phyloP scores from a whole-genome alignment of 768 basidiomycete genomes.

The Mrakia gelida region DNA sequence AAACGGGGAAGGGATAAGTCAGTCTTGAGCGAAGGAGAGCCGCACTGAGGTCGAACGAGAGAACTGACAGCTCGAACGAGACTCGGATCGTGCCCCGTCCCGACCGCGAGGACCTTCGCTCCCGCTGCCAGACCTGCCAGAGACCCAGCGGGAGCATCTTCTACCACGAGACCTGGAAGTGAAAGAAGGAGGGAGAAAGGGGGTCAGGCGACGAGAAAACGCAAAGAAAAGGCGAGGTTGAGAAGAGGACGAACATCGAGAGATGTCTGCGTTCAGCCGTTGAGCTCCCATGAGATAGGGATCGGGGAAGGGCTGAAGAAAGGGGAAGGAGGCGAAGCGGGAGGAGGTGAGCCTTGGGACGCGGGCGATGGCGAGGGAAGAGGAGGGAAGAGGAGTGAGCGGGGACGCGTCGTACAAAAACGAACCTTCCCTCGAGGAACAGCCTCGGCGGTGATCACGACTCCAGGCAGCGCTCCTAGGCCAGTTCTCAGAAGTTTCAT shows the following conservation, averaged over 20 bases:
- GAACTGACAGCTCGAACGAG: slow-evolving; percentile 8
- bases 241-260: not conserved
- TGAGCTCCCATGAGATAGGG: slow-evolving; percentile 28
- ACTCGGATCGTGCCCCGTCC: slow-evolving; percentile 60
- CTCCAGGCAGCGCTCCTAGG: slow-evolving; percentile 13
- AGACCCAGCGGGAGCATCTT: slow-evolving; percentile 83
- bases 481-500: not conserved
- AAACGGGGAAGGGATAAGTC: not conserved
- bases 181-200: too few species aligned
- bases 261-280: slow-evolving; percentile 3
- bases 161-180: slow-evolving; percentile 69
- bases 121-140: slow-evolving; percentile 70
- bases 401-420: too few species aligned
- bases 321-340: not conserved
- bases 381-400: not conserved
- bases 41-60: too few species aligned
- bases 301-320: slow-evolving; percentile 24
- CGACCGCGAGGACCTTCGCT: slow-evolving; percentile 70
- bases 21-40: not conserved
- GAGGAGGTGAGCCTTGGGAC: not conserved
- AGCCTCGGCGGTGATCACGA: slow-evolving; percentile 28
- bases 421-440: slow-evolving; percentile 10
- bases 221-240: not conserved
- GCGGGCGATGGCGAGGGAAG: not conserved
- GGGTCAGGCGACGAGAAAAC: not conserved